These are phyloP conservation scores for Boletus sp. DNA, from an alignment of 1,284 basidiomycete species.

Conservation along the genomic window DNA sequence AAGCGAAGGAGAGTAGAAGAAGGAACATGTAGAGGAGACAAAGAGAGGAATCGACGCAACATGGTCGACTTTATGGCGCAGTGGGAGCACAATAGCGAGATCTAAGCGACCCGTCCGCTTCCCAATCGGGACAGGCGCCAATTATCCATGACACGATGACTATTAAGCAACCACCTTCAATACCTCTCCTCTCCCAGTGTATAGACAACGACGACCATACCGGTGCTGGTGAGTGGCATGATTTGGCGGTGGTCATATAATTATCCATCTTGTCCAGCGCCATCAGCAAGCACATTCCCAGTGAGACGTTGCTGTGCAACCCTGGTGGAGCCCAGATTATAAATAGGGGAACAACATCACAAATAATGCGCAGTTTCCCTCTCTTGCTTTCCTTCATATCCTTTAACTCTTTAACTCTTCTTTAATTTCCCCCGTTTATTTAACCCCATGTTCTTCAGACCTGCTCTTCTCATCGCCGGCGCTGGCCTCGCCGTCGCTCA, in stretches of 20 bases:
- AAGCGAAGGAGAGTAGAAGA: constrained; percentile 10
- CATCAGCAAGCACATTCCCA: too few species aligned
- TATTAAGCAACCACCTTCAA: too few species aligned
- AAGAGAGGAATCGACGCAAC: neutral
- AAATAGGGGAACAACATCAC: constrained; percentile 12
- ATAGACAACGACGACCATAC: too few species aligned
- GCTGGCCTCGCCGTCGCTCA: constrained; percentile 44
- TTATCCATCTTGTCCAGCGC: neutral
- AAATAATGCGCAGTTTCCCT: constrained; percentile 17
- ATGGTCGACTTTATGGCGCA: constrained; percentile 5
- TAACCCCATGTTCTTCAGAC: constrained; percentile 26
- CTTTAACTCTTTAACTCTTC: neutral
- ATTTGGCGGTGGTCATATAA: neutral
- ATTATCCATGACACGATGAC: too few species aligned
- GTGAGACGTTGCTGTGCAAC: neutral
- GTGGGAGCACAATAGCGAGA: neutral
- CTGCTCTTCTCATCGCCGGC: constrained; percentile 34
- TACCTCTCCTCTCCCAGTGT: too few species aligned
- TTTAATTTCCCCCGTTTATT: too few species aligned
- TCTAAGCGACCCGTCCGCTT: too few species aligned
- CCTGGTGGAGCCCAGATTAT: constrained; percentile 7
- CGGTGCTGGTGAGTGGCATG: too few species aligned
- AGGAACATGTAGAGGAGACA: constrained; percentile 1
- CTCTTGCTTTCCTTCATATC: neutral
- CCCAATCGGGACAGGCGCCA: too few species aligned